Percentiles rank a stretch among this genome's conserved stretches.
Evolutionary conservation across 1,139 yeast genomes (phyloP).

Genomic region (Magnusiomyces suaveolens): DNA sequence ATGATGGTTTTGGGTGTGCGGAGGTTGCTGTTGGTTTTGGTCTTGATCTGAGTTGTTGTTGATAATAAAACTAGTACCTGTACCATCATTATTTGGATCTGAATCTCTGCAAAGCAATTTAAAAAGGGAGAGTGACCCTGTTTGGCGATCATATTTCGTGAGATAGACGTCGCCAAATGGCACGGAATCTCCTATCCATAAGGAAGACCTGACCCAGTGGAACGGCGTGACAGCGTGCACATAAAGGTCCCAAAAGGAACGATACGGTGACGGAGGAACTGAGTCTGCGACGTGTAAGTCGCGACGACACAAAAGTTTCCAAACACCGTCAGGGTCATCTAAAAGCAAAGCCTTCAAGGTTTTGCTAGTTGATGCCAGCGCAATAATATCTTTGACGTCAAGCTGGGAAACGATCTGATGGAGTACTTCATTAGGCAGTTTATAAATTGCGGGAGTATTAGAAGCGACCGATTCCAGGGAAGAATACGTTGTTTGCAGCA

Average conservation of each 20-base stretch:
- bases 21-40: constrained; percentile 10
- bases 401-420: constrained; percentile 17
- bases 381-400: constrained; percentile 20
- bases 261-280: constrained; percentile 17
- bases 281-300: constrained; percentile 17
- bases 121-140: constrained; percentile 19
- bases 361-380: constrained; percentile 19
- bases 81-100: constrained; percentile 3
- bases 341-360: constrained; percentile 14
- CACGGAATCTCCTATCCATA: constrained; percentile 28
- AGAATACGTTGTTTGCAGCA: too few relatives aligned
- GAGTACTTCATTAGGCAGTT: constrained; percentile 24
- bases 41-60: constrained; percentile 10
- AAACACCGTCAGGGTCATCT: constrained; percentile 18
- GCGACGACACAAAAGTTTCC: constrained; percentile 18
- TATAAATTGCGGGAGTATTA: not conserved
- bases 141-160: constrained; percentile 21
- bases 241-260: constrained; percentile 3
- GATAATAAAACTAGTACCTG: not conserved
- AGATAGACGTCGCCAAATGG: constrained; percentile 24
- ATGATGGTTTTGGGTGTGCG: not conserved
- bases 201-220: constrained; percentile 23
- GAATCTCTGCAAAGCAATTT: constrained; percentile 13
- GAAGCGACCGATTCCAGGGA: too few relatives aligned
- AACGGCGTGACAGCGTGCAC: constrained; percentile 7